A percentile compares a stretch with the other conserved stretches of the same genome.
phyloP scores from a whole-genome alignment of 106 monocot species.

The Dioscorea zingiberensis region DNA sequence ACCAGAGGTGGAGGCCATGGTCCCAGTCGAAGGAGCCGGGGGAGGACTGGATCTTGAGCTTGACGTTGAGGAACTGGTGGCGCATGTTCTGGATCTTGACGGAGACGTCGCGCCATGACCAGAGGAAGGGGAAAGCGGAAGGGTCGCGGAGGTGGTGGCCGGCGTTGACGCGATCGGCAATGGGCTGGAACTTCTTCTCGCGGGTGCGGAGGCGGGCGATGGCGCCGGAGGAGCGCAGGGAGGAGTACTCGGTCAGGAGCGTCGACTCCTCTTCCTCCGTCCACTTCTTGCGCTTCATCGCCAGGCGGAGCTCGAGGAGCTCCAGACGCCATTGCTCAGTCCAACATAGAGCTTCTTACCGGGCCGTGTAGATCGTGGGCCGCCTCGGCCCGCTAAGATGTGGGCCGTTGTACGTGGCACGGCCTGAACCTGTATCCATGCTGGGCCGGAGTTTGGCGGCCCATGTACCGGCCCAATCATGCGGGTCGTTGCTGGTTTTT shows the following conservation, averaged over 20 bases:
- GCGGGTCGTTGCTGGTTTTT: no score
- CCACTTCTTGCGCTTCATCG: constrained; percentile 61
- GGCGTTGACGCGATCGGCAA: constrained; percentile 54
- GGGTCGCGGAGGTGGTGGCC: constrained; percentile 39
- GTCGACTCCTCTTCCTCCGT: constrained; percentile 54
- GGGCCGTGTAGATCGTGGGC: no score
- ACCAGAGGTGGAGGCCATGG: constrained; percentile 35
- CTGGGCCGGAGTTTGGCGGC: no score
- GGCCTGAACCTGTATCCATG: no score
- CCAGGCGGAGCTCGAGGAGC: no score
- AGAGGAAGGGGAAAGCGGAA: constrained; percentile 47
- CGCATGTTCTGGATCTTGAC: constrained; percentile 76
- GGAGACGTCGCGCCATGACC: constrained; percentile 70
- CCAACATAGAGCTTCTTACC: no score
- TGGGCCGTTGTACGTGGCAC: no score
- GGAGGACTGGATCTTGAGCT: constrained; percentile 35
- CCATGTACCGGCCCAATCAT: no score
- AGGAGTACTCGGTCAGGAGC: constrained; percentile 36
- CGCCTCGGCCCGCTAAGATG: no score
- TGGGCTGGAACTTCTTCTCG: constrained; percentile 56
- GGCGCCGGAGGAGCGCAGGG: constrained; percentile 10
- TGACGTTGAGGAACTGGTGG: constrained; percentile 53
- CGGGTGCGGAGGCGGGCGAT: constrained; percentile 21
- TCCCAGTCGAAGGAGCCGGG: constrained; percentile 13
- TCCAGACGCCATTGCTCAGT: no score